Base-by-base conservation (phyloP, 768 basidiomycete genomes). In the Termitomyces sp. region DNA sequence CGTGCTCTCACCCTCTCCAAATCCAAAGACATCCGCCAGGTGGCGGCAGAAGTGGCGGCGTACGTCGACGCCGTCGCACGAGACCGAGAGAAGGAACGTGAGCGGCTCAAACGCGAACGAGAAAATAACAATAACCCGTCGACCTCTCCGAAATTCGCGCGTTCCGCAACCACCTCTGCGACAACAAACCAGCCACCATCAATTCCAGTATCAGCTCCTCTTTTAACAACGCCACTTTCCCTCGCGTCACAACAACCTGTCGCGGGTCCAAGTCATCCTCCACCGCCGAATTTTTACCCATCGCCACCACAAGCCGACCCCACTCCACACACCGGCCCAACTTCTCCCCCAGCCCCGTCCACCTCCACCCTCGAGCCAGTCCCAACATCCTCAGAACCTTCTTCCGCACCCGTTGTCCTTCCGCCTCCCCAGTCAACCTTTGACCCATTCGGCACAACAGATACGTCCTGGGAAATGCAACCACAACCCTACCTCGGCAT, bases 21-120 rank as follows among this genome's bases (percentile, higher is more conserved):
- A 46, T 71, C 74, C 5, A 77, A 74, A 48, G 78, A 78, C 51
- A 68, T 87, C 11, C 73, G 75, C 19, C 71, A 68, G 5, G 77
- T 85, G 6, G 87, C 86, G 2, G 64, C 72, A 2, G 83, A 88
- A 64, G 78, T 88, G 17, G 81, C 82, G 30, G 73, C 74, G 2
- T 92, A 88, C 61, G 87, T 93, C 6, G 91, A 93, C 54, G 78
- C 80, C 9, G 79, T 91, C 5, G 84, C 83, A 3, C 81, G 81
- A 58, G 91, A 93, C 62, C 75, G 91, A 17, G 91, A 93, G 57
- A 75, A 77, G 54, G 90, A 93, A 66, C 76, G 88, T 6, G 89
- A 91, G 60, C 76, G 88, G 26, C 75, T 90, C 45, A 82, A 83
- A 60, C 73, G 78, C 45, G 88, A 87, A 66, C 72, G 85, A 19